Percentiles rank a stretch among this genome's conserved stretches.
Evolutionary conservation across 2,329 filamentous ascomycete species (phyloP).

Genomic region (Xylaria sp.): DNA sequence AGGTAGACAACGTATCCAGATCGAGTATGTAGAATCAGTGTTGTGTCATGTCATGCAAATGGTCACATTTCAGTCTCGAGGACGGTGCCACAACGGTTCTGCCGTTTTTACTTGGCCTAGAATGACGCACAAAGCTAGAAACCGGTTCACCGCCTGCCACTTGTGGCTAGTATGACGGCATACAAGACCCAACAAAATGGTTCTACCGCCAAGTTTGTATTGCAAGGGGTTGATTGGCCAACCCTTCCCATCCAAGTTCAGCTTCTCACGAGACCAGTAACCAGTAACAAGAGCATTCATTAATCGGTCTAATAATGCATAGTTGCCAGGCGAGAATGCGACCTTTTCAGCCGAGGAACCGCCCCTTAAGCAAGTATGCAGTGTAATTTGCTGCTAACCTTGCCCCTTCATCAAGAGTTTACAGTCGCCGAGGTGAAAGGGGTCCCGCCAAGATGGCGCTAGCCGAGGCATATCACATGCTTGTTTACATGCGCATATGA

Average conservation of each 20-base stretch:
- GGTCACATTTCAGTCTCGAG: conserved; percentile 5
- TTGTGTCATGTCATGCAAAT: conserved; percentile 12
- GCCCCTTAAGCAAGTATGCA: not conserved
- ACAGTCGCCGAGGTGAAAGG: conserved; percentile 15
- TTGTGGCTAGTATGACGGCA: not conserved
- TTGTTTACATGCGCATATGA: not conserved
- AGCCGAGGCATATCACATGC: conserved; percentile 21
- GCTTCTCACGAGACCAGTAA: conserved; percentile 4
- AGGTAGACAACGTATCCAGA: not conserved
- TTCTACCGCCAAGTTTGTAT: conserved; percentile 14
- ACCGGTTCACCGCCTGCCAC: conserved; percentile 31
- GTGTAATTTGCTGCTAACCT: not conserved
- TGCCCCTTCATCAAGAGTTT: not conserved
- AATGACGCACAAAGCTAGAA: conserved; percentile 33
- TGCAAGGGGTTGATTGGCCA: conserved; percentile 16
- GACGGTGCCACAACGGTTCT: conserved; percentile 18
- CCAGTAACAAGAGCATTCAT: not conserved
- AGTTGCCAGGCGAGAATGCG: not conserved
- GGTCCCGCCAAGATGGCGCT: not conserved
- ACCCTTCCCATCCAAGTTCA: not conserved
- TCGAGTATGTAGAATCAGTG: not conserved
- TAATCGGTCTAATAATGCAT: not conserved
- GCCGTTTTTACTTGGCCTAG: conserved; percentile 25
- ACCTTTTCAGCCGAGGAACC: conserved; percentile 14
- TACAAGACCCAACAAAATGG: conserved; percentile 26